phyloP scores from a whole-genome alignment of 2,329 filamentous ascomycete genomes.

The Clonostachys rosea region DNA sequence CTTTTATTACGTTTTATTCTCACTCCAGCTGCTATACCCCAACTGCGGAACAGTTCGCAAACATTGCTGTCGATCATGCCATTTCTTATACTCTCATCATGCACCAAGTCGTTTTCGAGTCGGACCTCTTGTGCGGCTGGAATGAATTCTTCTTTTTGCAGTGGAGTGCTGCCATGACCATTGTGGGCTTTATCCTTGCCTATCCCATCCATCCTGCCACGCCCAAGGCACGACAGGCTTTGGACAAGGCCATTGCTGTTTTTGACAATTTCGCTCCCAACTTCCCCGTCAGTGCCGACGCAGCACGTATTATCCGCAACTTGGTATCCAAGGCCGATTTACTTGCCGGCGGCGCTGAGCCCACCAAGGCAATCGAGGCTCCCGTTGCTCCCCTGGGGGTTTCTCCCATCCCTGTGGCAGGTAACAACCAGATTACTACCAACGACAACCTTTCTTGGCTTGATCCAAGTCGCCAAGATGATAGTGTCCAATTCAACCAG shows the following conservation, averaged over 20 bases:
- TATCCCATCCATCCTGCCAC: conserved; percentile 16
- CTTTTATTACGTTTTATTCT: conserved; percentile 28
- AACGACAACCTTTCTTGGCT: conserved; percentile 12
- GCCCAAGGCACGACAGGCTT: conserved; percentile 11
- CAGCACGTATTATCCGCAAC: conserved; percentile 27
- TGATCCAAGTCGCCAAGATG: conserved; percentile 10
- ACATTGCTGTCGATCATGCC: conserved; percentile 15
- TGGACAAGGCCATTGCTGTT: conserved; percentile 29
- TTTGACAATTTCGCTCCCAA: conserved; percentile 24
- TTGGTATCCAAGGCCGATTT: conserved; percentile 12
- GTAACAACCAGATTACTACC: no score
- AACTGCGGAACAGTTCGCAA: conserved; percentile 14
- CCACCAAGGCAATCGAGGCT: no score
- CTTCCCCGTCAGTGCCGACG: conserved; percentile 33
- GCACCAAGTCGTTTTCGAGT: conserved; percentile 15
- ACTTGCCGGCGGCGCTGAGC: conserved; percentile 3
- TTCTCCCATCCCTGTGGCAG: no score
- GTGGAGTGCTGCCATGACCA: conserved; percentile 19
- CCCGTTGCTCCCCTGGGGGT: no score
- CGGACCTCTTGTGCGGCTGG: conserved; percentile 18
- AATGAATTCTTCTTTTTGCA: conserved; percentile 18
- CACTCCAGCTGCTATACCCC: conserved; percentile 4
- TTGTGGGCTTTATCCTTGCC: conserved; percentile 23
- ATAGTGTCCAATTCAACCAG: conserved; percentile 7
- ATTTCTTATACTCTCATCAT: conserved; percentile 17